Evolutionary conservation across 163 green algal genomes (phyloP), one percentile per base, ranked within the genome.

Genomic region (Coccomyxa subellipsoidea): DNA sequence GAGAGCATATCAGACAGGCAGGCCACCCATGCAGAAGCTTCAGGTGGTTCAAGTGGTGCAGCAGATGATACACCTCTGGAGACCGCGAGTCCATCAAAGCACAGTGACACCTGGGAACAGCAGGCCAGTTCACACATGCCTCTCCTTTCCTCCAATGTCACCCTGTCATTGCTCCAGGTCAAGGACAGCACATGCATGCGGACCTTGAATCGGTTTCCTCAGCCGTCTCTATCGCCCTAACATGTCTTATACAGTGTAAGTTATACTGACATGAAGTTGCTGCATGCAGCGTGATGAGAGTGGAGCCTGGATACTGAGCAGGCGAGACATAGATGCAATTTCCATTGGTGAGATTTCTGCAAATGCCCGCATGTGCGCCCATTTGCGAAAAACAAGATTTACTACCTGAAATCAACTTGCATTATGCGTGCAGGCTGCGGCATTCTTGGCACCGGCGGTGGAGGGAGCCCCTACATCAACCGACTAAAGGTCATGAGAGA

Each of bases 401-500:
- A 18, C 40, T 54, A 10, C 2, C 23, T 59, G 47, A 59, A 1
- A 7, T 59, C n/a, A n/a, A n/a, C n/a, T n/a, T n/a, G n/a, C n/a
- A 18, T 59, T 12, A 59, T 18, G 23, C 5, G 54, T 53, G 25
- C 38, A 77, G 36, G 39, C 8, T 80, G 72, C 38, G 81, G 81
- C 5, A 77, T 87, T 0, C 80, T 89, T 21, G 85, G 85, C 29
- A 84, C 79, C 15, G 85, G 85, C 21, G 88, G 88, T 7, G 88
- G 88, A 7, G 88, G 88, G 35, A 89, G 82, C 47, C 77, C 86
- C 4, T 38, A 77, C 78, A 84, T 81, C 21, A 84, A 82, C 9
- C 66, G 82, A 76, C 84, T 91, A 8, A 87, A 88, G 31, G 66
- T 88, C 37, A n/a, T 82, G 10, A 59, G 82, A 76, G 71, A 86